These are phyloP conservation scores for Arthroderma sp. DNA, from an alignment of 2,329 filamentous ascomycete genomes.

Conservation along the genomic window DNA sequence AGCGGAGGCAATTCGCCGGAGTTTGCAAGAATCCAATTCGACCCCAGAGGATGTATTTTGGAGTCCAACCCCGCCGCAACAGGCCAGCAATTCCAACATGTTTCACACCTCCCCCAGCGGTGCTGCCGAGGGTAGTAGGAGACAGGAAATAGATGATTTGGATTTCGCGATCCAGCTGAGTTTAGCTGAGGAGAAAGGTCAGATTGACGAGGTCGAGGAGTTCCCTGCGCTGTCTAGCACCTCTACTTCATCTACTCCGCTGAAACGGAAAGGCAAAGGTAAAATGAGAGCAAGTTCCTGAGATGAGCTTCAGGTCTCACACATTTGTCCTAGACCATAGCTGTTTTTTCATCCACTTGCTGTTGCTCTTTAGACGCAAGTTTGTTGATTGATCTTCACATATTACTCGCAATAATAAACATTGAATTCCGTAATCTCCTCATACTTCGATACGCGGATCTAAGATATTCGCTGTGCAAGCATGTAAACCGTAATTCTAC, in stretches of 20 bases:
- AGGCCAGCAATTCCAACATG: not conserved
- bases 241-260: constrained; percentile 2
- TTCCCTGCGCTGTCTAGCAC: constrained; percentile 17
- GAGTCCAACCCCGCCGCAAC: constrained; percentile 11
- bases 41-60: constrained; percentile 14
- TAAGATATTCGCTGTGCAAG: too few species aligned
- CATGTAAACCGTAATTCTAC: too few species aligned
- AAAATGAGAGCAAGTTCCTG: not conserved
- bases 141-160: constrained; percentile 42
- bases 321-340: not conserved
- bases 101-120: constrained; percentile 8
- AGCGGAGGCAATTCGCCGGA: constrained; percentile 49
- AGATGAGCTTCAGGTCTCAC: not conserved
- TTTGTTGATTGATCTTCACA: too few species aligned
- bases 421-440: too few species aligned
- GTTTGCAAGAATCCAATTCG: constrained; percentile 26
- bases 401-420: too few species aligned
- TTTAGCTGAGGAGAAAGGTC: constrained; percentile 42
- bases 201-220: constrained; percentile 16
- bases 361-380: too few species aligned
- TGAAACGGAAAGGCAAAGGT: constrained; percentile 4
- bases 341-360: constrained; percentile 7
- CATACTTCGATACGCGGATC: too few species aligned
- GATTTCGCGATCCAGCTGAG: constrained; percentile 51
- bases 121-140: constrained; percentile 19